phyloP scores from a whole-genome alignment of 2,329 filamentous ascomycete genomes.

The Westerdykella aurantiaca region DNA sequence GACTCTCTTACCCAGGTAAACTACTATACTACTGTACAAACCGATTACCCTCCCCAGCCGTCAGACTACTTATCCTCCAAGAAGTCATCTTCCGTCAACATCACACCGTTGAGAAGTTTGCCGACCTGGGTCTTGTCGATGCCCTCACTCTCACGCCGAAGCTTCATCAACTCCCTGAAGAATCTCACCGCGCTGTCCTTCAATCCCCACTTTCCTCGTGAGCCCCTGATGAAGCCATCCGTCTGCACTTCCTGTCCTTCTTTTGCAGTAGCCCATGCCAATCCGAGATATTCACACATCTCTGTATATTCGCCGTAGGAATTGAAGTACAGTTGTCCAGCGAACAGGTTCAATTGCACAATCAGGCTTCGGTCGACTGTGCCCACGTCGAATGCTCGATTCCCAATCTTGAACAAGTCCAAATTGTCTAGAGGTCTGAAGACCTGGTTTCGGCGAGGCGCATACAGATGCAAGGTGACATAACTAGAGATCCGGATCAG shows the following conservation, averaged over 20 bases:
- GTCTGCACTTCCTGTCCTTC: constrained; percentile 22
- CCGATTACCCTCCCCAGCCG: too few relatives aligned
- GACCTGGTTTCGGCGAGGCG: constrained; percentile 41
- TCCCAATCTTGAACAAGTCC: constrained; percentile 39
- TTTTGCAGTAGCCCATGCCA: constrained; percentile 32
- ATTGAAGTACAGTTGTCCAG: constrained; percentile 60
- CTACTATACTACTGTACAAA: too few relatives aligned
- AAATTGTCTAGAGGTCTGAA: constrained; percentile 43
- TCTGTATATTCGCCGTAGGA: constrained; percentile 50
- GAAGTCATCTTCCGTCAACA: constrained; percentile 33
- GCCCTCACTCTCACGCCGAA: constrained; percentile 31
- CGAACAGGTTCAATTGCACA: constrained; percentile 57
- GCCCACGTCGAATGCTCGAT: constrained; percentile 1
- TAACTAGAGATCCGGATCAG: constrained; percentile 31
- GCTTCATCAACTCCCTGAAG: constrained; percentile 29
- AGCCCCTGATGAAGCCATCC: constrained; percentile 33
- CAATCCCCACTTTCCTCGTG: constrained; percentile 29
- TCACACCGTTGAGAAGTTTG: constrained; percentile 30
- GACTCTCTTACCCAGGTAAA: neutral
- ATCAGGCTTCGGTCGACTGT: constrained; percentile 26
- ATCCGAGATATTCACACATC: constrained; percentile 49
- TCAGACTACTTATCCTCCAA: too few relatives aligned
- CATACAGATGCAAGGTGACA: constrained; percentile 49
- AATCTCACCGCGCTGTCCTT: constrained; percentile 39
- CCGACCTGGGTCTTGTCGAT: constrained; percentile 45